phyloP scores from a whole-genome alignment of 2,329 filamentous ascomycete genomes.

The Aspergillus eucalypticola region DNA sequence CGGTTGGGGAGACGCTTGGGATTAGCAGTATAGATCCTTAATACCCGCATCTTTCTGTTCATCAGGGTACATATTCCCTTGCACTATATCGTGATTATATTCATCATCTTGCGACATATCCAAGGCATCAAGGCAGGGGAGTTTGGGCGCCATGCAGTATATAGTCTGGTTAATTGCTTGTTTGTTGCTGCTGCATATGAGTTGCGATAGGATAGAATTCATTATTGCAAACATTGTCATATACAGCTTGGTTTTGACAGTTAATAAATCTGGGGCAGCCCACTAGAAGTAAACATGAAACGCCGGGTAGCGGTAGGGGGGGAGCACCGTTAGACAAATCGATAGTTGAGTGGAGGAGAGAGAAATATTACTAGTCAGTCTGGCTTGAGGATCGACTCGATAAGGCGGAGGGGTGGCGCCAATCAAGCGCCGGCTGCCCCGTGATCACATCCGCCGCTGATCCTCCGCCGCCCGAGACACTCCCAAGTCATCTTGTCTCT shows the following conservation, averaged over 20 bases:
- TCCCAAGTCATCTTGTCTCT: conserved; percentile 3
- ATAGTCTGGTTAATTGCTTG: background rate
- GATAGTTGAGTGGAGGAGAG: background rate
- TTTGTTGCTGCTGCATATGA: conserved; percentile 6
- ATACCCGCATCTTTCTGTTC: too few relatives aligned
- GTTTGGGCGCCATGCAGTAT: background rate
- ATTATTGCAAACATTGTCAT: background rate
- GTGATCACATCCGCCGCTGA: conserved; percentile 17
- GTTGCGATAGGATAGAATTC: background rate
- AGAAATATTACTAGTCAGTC: background rate
- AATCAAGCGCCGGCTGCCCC: conserved; percentile 17
- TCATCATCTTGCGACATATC: background rate
- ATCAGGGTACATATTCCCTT: too few relatives aligned
- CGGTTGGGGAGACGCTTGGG: conserved; percentile 53
- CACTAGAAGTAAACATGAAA: background rate
- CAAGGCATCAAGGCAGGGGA: background rate
- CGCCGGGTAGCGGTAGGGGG: background rate
- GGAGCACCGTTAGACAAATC: too few relatives aligned
- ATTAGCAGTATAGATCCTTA: conserved; percentile 27
- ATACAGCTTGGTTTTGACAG: background rate
- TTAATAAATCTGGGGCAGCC: background rate
- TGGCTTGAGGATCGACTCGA: background rate
- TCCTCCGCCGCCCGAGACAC: conserved; percentile 6
- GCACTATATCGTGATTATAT: background rate
- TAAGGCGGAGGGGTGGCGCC: conserved; percentile 5